Base-by-base conservation (phyloP, 225 moss, liverwort and hornwort genomes). In the Sphagnum tenellum region DNA sequence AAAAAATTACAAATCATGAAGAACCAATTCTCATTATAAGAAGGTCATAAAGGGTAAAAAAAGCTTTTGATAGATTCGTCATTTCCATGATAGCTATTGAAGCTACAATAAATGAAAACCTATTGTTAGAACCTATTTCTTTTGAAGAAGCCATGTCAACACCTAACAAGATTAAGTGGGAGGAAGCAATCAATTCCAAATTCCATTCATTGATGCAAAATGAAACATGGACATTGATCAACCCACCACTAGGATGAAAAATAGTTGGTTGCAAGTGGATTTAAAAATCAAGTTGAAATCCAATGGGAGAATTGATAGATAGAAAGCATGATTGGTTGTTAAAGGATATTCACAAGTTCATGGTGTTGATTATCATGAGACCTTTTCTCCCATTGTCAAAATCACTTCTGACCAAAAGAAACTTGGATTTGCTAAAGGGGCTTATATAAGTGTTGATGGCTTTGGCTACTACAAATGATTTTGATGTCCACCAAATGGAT, bases 271-370 rank as follows among this genome's bases (percentile, higher is more conserved):
- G 44, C 2, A 44, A 63, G 46, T 63, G 63, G 63, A 48, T 63
- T 5, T 63, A 12, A 63, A 63, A 46, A 12, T 63, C 10, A 46
- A 63, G 46, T 45, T 63, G 5, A 45, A 48, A 45, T 45, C 63
- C 10, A 45, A 63, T 63, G 63, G 63, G 46, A 2, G 3, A 1
- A 46, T 63, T 45, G 63, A 63, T 48, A 63, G 13, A 46, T 63
- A 63, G 29, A 63, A 63, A 48, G 3, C 63, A 6, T 5, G 45
- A 45, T 10, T 63, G 48, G 63, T 63, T 4, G 63, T 45, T 48
- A 63, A 63, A 44, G 63, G 63, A 10, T 63, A 63, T 46, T 63
- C 63, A 63, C 63, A 63, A 46, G 48, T 63, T 10, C 63, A 45
- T 6, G 59, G 6, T 60, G 59, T 60, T 14, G 64, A 49, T 44